A percentile compares a stretch with the other conserved stretches of the same genome.
These are phyloP conservation scores for Akanthomyces lecanii DNA, from an alignment of 2,329 filamentous ascomycete genomes.

Conservation along the genomic window DNA sequence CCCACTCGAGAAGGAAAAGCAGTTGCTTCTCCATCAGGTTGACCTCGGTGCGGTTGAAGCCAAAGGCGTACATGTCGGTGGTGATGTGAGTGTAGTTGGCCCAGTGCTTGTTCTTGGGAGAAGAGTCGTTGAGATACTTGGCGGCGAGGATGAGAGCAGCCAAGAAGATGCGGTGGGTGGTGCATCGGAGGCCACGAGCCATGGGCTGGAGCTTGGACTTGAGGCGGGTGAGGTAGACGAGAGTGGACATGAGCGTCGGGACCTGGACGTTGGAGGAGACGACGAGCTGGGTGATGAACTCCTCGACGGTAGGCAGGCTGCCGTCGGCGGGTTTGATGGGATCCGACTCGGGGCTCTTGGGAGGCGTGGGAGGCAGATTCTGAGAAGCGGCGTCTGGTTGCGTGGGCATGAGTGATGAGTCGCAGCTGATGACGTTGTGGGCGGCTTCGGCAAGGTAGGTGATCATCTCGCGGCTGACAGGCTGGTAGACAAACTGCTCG, in stretches of 20 bases:
- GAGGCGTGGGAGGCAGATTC: slow-evolving; percentile 45
- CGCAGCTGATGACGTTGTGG: slow-evolving; percentile 74
- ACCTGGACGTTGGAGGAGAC: slow-evolving; percentile 94
- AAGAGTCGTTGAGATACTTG: slow-evolving; percentile 98
- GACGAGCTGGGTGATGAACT: slow-evolving; percentile 89
- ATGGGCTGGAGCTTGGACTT: slow-evolving; percentile 83
- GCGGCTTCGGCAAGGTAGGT: slow-evolving; percentile 70
- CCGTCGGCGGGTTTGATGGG: slow-evolving; percentile 42
- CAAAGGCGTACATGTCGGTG: slow-evolving; percentile 63
- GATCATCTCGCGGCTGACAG: slow-evolving; percentile 74
- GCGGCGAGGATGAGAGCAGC: slow-evolving; percentile 80
- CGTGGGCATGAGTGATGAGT: slow-evolving; percentile 54
- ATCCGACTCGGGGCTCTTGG: slow-evolving; percentile 41
- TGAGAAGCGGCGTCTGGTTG: slow-evolving; percentile 29
- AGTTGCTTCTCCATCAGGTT: slow-evolving; percentile 99
- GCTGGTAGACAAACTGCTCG: slow-evolving; percentile 74
- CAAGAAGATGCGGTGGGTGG: slow-evolving; percentile 95
- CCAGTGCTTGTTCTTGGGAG: slow-evolving; percentile 99
- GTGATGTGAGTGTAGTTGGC: slow-evolving; percentile 83
- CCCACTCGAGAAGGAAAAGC: slow-evolving; percentile 91
- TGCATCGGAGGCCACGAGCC: slow-evolving; percentile 94
- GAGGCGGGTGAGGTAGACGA: slow-evolving; percentile 87
- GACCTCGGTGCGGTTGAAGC: slow-evolving; percentile 91
- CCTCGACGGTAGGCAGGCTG: slow-evolving; percentile 73
- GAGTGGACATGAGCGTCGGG: slow-evolving; percentile 91